Base-by-base conservation (phyloP, 352 stramenopile species). In the Phytophthora idaei region DNA sequence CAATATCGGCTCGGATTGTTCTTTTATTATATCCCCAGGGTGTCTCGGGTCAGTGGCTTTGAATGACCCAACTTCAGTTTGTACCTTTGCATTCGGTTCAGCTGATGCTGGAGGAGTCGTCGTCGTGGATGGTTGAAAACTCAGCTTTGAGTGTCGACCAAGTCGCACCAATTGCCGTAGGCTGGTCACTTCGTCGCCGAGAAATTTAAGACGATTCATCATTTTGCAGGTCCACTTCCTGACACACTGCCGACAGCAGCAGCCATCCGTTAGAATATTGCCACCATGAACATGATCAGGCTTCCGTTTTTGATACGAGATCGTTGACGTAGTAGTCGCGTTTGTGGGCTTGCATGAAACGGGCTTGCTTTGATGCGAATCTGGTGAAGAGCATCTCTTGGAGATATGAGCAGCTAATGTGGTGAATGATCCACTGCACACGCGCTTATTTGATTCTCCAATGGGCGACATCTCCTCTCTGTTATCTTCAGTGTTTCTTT, bases 211-310 rank as follows among this genome's bases (percentile, higher is more conserved):
- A 14, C 50, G 59, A n/a, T 28, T 67, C 39, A 42, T 31, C 50
- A 67, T 61, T 28, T 31, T 67, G 27, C 50, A 17, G 4, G 59
- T 61, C 59, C 59, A 67, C 11, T 48, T 48, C 15, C 59, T 51
- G 21, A 67, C 59, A 29, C 59, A 61, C 9, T 61, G 31, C 9
- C 59, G 59, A 53, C 59, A 67, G 21, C 59, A 67, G 7, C 50
- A 67, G 5, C 59, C 59, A 32, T 61, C 59, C 9, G 51, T 61
- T 36, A 61, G 17, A 28, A 67, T 61, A 28, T 61, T 42, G 6
- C 59, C 59, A 28, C 50, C 59, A 28, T 61, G 59, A 2, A 37
- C 9, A 3, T 37, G 32, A 37, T 39, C 47, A 32, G 25, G 4
- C 15, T 53, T 61, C 12, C 25, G 55, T 25, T 36, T 11, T 37